Evolutionary conservation across 345 rosid species (phyloP).

Genomic region (Brassica incana): DNA sequence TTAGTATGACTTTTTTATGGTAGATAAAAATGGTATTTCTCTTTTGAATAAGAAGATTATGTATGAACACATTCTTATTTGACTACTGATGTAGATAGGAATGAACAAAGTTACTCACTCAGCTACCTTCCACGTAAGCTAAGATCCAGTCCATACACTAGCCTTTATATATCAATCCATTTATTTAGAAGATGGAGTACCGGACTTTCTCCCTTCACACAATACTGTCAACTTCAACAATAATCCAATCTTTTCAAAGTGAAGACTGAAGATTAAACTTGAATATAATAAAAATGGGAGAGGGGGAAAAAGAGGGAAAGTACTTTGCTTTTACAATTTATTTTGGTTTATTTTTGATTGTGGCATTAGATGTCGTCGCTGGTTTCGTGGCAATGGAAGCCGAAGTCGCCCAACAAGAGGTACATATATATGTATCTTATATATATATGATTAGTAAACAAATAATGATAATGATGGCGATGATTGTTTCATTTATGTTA

Average conservation of each 20-base stretch:
- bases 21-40: too few species aligned
- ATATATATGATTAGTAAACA: not conserved
- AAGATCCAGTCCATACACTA: constrained; percentile 6
- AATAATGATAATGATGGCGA: not conserved
- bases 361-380: constrained; percentile 21
- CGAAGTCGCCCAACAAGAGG: constrained; percentile 20
- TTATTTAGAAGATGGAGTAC: not conserved
- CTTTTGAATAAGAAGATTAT: not conserved
- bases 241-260: not conserved
- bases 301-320: not conserved
- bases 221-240: constrained; percentile 3
- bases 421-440: not conserved
- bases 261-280: not conserved
- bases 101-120: not conserved
- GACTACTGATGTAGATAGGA: constrained; percentile 7
- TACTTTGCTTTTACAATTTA: not conserved
- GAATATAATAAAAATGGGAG: constrained; percentile 12
- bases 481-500: not conserved
- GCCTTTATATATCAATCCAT: constrained; percentile 11
- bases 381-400: constrained; percentile 16
- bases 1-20: too few species aligned
- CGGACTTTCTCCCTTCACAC: not conserved
- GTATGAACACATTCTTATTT: not conserved
- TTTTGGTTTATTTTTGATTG: constrained; percentile 4
- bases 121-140: not conserved